Conservation (phyloP, 1,284 basidiomycete genomes). For the Melampsora americana region DNA sequence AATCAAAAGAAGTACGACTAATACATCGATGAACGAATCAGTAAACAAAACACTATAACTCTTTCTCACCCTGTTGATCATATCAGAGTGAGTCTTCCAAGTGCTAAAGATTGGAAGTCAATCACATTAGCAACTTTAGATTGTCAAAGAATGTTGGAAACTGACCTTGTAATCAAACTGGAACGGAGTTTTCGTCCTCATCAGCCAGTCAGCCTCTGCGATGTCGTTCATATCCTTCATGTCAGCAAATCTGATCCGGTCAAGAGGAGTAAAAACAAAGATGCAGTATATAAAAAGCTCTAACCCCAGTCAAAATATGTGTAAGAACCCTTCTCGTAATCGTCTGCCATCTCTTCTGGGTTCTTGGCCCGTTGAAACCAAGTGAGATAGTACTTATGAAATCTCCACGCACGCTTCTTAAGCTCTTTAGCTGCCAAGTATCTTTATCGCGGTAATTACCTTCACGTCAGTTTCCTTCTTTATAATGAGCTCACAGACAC, state of each 20-base stretch:
- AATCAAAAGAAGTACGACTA: too few relatives aligned
- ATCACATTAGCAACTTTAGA: background rate
- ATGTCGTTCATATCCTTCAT: background rate
- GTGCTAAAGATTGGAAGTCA: background rate
- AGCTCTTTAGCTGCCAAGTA: conserved; percentile 95
- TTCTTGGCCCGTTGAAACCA: conserved; percentile 99
- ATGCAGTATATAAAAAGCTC: background rate
- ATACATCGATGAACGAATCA: background rate
- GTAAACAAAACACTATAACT: background rate
- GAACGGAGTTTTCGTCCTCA: conserved; percentile 43
- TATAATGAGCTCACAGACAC: background rate
- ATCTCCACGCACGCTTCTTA: conserved; percentile 97
- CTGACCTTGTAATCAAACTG: conserved; percentile 44
- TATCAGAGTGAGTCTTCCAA: conserved; percentile 10
- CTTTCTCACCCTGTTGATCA: background rate
- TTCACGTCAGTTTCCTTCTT: background rate
- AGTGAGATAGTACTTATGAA: conserved; percentile 98
- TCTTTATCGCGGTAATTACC: conserved; percentile 56
- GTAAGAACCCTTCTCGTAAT: conserved; percentile 93
- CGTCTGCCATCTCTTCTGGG: conserved; percentile 98
- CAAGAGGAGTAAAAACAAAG: background rate
- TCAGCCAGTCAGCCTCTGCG: conserved; percentile 43
- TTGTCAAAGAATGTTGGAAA: background rate
- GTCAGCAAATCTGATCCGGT: conserved; percentile 2
- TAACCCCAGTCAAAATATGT: conserved; percentile 55